phyloP scores from a whole-genome alignment of 495 filamentous ascomycete genomes.

The Trichoderma parareesei region DNA sequence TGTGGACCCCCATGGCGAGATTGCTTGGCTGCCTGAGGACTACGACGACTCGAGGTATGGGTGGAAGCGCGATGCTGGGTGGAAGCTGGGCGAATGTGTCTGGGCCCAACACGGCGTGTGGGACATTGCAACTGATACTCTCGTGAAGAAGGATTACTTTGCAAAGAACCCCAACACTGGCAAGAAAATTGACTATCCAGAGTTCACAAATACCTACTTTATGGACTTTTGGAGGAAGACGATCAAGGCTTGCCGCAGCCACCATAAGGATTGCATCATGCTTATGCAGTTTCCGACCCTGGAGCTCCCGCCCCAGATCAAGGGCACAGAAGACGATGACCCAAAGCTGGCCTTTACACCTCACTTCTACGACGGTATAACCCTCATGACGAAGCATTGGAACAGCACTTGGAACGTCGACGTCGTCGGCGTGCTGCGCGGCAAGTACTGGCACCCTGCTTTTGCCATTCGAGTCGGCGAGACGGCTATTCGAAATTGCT shows the following conservation, averaged over 20 bases:
- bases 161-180: conserved; percentile 62
- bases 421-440: conserved; percentile 83
- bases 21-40: conserved; percentile 69
- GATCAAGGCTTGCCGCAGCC: conserved; percentile 57
- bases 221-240: conserved; percentile 77
- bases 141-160: conserved; percentile 86
- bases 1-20: conserved; percentile 80
- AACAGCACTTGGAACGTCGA: conserved; percentile 96
- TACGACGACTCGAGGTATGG: conserved; percentile 85
- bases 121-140: conserved; percentile 70
- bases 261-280: conserved; percentile 76
- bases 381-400: conserved; percentile 97
- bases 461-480: conserved; percentile 92
- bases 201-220: conserved; percentile 85
- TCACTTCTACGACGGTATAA: conserved; percentile 95
- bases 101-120: conserved; percentile 98
- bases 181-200: conserved; percentile 64
- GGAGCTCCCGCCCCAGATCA: conserved; percentile 82
- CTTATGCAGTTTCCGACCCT: conserved; percentile 88
- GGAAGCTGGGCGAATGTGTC: conserved; percentile 87
- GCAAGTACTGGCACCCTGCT: conserved; percentile 76
- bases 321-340: conserved; percentile 82
- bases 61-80: conserved; percentile 77
- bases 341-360: conserved; percentile 84
- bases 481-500: conserved; percentile 89